Base-by-base conservation (phyloP, 352 stramenopile genomes). In the Thalassiosira allenii region DNA sequence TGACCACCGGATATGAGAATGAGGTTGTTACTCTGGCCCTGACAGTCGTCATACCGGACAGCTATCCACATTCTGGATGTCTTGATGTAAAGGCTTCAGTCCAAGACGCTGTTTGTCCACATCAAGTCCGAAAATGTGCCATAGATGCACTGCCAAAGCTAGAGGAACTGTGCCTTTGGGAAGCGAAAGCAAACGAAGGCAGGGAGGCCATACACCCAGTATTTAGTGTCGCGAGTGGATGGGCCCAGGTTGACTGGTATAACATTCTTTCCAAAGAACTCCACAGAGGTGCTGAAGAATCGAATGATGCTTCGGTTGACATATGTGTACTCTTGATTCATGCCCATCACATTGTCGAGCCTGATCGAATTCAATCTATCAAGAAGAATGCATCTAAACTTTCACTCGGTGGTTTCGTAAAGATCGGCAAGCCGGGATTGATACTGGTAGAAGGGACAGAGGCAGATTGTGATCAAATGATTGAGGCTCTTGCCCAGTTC, bases 341-440 rank as follows among this genome's bases (percentile, higher is more conserved):
- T 51, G 63, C 72, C 34, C 72, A 81, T 49, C 72, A 81, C 49
- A 58, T 81, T 14, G 58, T 75, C n/a, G 63, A 75, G 8, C 23
- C 54, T 61, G 57, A 82, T 12, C 70, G 56, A 34, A 41, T 82
- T 29, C 63, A 76, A 20, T 34, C 57, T 3, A 41, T 72, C 8
- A 82, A 82, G 49, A 75, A 76, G n/a, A 76, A 41, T 52, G 23
- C 63, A 58, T 75, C 61, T 20, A 81, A 81, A 30, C 63, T 75
- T 9, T 53, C 41, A 66, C 41, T 80, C 8, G 72, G 62, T 32
- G 72, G 72, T 3, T 75, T 58, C n/a, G 54, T 76, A 1, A 76
- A 72, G 52, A 67, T 43, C 52, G 73, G 73, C 27, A 70, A 71
- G 30, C 63, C 65, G 20, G 73, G 73, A 8, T 54, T 82, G 64